Evolutionary conservation across 768 basidiomycete genomes (phyloP), one percentile per base, ranked within the genome.

Genomic region (Termitomyces sp.): DNA sequence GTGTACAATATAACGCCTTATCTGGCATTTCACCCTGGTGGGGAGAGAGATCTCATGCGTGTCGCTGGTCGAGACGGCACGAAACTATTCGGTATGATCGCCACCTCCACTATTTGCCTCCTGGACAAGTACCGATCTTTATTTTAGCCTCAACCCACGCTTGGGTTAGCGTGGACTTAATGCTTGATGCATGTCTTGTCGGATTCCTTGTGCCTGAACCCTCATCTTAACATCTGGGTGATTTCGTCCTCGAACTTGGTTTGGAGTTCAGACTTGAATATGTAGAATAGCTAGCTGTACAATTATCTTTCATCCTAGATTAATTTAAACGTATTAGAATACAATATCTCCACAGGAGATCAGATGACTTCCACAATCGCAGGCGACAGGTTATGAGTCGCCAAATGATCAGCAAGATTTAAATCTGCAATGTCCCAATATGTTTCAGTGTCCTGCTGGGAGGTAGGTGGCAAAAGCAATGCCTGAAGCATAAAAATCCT

Each of bases 1-100:
- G 94, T 99, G 18, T 99, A 99, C 74, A 98, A 98, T 68, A 91
- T 99, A 51, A 94, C 94, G 2, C 83, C 90, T 0, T 99, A 97
- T 72, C 72, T 97, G 6, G 75, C 86, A 2, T 99, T 87, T 65
- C 96, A 98, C 71, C 96, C 96, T 1, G 96, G 96, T 6, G 96
- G 96, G 15, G 94, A 89, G 75, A 87, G 86, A 62, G 93, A 98
- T 69, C 77, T 99, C 45, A 90, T 99, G 92, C 83, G 96, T 20
- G 90, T 90, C 22, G 97, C 95, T 9, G 97, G 97, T 0, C 79
- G 94, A 56, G 97, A 99, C 66, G 97, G 96, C 13, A 94, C 94
- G 0, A 89, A 92, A 67, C 78, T 99, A 12, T 98, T 99, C 65
- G 88, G 96, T 96, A 69, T 65, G 90, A 71, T 33, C 28, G 22